phyloP scores from a whole-genome alignment of 2,329 filamentous ascomycete genomes.

The Byssoonygena ceratinophila region DNA sequence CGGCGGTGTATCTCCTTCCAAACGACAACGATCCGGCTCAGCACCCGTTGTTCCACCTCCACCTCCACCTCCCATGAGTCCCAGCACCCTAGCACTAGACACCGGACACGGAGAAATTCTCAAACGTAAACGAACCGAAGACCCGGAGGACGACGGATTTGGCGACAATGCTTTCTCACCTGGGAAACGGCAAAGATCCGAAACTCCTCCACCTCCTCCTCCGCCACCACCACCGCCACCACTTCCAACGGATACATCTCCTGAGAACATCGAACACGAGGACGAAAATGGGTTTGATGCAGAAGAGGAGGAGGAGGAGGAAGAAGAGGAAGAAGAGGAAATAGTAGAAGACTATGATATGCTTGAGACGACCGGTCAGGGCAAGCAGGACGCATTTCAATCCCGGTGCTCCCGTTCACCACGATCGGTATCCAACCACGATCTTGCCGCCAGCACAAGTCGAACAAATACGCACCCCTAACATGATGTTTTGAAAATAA shows the following conservation, averaged over 20 bases:
- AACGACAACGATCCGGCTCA: conserved; percentile 43
- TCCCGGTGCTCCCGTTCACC: background rate
- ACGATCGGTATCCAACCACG: conserved; percentile 2
- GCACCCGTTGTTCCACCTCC: conserved; percentile 23
- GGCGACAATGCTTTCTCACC: conserved; percentile 16
- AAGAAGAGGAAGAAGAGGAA: background rate
- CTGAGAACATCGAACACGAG: background rate
- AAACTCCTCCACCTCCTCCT: conserved; percentile 22
- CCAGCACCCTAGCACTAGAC: conserved; percentile 13
- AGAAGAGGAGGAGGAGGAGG: background rate
- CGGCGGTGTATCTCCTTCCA: conserved; percentile 42
- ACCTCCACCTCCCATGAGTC: conserved; percentile 25
- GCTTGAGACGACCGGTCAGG: background rate
- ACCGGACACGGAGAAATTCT: conserved; percentile 14
- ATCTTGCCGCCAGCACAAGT: background rate
- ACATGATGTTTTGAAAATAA: background rate
- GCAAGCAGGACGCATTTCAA: background rate
- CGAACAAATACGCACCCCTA: background rate
- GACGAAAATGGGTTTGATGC: background rate
- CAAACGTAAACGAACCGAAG: conserved; percentile 19
- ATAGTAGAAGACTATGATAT: background rate
- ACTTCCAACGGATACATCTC: conserved; percentile 15
- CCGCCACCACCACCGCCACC: conserved; percentile 26
- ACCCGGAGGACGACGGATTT: conserved; percentile 17
- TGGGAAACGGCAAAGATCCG: conserved; percentile 18